Conservation (phyloP, 768 basidiomycete genomes). For the Tulasnella sp. region DNA sequence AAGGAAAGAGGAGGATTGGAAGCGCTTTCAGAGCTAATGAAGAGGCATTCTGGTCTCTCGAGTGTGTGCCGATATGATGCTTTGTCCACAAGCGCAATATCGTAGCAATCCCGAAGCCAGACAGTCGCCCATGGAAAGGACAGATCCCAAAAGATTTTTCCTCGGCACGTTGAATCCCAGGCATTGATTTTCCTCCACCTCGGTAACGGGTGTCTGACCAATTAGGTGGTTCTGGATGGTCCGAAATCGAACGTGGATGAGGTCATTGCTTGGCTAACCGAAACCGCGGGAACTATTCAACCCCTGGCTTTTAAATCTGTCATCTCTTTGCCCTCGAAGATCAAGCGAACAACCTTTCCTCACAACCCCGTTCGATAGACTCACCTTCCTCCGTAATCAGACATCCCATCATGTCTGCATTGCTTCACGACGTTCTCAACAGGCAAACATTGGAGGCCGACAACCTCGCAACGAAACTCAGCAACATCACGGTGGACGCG, state of each 20-base stretch:
- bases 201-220: not conserved
- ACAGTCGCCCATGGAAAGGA: no score
- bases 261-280: not conserved
- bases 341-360: not conserved
- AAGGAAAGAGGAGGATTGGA: not conserved
- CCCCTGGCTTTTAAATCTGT: not conserved
- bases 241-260: not conserved
- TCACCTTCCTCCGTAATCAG: not conserved
- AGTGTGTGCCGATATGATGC: no score
- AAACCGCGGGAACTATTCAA: not conserved
- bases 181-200: not conserved
- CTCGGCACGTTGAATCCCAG: not conserved
- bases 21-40: no score
- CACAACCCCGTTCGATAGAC: not conserved
- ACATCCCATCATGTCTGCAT: constrained; percentile 26
- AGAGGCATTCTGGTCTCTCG: no score
- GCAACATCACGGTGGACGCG: not conserved
- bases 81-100: no score
- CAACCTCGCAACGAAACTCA: constrained; percentile 32
- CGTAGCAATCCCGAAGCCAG: no score
- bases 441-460: constrained; percentile 32
- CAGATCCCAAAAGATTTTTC: not conserved
- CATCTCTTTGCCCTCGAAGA: not conserved
- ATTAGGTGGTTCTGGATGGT: not conserved
- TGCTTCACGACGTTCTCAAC: constrained; percentile 35